Evolutionary conservation across 257 asterid genomes (phyloP).

Genomic region (Solanum commersonii): DNA sequence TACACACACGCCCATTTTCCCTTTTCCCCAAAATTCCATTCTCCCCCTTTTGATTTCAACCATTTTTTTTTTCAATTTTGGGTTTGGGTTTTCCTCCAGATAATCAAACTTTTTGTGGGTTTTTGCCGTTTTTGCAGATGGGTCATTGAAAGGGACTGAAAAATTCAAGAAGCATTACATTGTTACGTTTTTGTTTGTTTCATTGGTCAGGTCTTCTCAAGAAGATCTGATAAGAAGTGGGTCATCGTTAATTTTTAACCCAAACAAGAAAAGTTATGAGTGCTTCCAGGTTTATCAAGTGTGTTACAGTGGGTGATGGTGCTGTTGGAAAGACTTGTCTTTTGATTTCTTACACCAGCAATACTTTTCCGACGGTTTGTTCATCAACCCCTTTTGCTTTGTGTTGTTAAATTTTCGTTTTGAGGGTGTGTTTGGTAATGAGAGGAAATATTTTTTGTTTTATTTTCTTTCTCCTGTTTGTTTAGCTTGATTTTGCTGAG

Average conservation of each 20-base stretch:
- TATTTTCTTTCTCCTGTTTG: neutral
- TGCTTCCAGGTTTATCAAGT: slow-evolving; percentile 22
- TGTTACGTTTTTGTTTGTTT: neutral
- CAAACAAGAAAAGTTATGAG: neutral
- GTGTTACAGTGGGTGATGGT: slow-evolving; percentile 24
- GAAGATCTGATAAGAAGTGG: slow-evolving; percentile 8
- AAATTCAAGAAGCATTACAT: neutral
- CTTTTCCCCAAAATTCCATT: neutral
- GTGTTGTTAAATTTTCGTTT: neutral
- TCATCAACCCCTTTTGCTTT: neutral
- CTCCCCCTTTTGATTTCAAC: neutral
- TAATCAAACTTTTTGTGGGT: neutral
- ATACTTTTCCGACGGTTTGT: slow-evolving; percentile 21
- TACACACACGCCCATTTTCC: neutral
- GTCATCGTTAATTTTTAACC: neutral
- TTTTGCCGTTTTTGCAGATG: neutral
- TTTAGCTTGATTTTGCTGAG: neutral
- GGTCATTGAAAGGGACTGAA: neutral
- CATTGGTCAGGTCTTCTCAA: slow-evolving; percentile 6
- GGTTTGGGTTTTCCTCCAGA: neutral
- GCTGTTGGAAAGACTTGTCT: slow-evolving; percentile 23
- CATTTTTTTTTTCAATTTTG: neutral
- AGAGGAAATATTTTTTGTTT: neutral
- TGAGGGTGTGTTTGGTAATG: neutral
- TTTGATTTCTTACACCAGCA: slow-evolving; percentile 22